These are phyloP conservation scores for Schoenoplectus tabernaemontani DNA, from an alignment of 202 grass and related monocot genomes.

Conservation along the genomic window DNA sequence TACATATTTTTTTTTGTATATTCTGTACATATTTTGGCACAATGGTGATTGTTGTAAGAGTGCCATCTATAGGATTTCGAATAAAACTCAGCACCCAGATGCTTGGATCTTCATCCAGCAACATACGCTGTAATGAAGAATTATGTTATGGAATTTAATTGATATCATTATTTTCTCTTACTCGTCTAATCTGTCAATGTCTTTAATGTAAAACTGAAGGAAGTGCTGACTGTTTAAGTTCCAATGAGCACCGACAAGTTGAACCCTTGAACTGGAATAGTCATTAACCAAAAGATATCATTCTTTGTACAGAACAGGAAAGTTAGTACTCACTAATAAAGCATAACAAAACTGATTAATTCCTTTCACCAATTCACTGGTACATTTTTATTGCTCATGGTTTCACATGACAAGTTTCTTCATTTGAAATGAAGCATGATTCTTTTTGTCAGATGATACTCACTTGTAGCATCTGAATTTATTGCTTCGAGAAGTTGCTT, in stretches of 20 bases:
- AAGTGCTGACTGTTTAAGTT: neutral
- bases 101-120: slow-evolving; percentile 1
- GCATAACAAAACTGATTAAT: neutral
- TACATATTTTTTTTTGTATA: neutral
- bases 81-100: neutral
- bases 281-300: neutral
- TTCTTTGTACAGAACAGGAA: slow-evolving; percentile 9
- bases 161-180: neutral
- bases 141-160: neutral
- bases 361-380: neutral
- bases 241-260: neutral
- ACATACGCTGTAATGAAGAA: neutral
- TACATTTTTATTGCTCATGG: neutral
- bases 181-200: neutral
- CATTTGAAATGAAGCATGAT: neutral
- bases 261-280: neutral
- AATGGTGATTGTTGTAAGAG: neutral
- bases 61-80: neutral
- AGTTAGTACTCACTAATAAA: neutral
- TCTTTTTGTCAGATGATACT: neutral
- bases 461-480: neutral
- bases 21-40: neutral
- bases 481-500: slow-evolving; percentile 31
- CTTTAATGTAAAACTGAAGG: neutral
- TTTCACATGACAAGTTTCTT: neutral